Conservation (phyloP, 2,329 filamentous ascomycete species). For the Arthrobotrys sinensis region DNA sequence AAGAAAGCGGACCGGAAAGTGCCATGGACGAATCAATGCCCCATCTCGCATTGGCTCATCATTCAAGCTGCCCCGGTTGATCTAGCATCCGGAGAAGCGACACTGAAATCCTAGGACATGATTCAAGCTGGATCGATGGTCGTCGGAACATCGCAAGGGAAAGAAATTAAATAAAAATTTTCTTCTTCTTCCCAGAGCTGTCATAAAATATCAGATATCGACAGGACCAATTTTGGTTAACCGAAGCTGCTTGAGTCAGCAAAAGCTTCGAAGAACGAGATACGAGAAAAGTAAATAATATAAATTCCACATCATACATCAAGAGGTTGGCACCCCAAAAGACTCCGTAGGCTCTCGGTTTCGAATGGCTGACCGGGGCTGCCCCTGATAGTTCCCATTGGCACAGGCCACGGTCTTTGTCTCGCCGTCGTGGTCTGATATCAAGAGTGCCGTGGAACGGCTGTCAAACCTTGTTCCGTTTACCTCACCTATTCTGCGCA, state of each 20-base stretch:
- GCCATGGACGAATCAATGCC: constrained; percentile 51
- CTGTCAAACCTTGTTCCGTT: constrained; percentile 60
- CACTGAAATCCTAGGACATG: constrained; percentile 39
- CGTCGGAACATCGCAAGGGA: constrained; percentile 22
- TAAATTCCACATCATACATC: not conserved
- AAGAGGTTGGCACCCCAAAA: constrained; percentile 36
- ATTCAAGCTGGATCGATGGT: constrained; percentile 39
- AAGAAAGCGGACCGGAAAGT: constrained; percentile 42
- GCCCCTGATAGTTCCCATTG: constrained; percentile 25
- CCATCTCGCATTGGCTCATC: constrained; percentile 13
- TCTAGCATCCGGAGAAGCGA: constrained; percentile 25
- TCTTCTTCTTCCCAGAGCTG: not conserved
- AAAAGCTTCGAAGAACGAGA: constrained; percentile 27
- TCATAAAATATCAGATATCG: not conserved
- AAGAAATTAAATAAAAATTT: constrained; percentile 4
- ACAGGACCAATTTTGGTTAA: not conserved
- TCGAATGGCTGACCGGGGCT: constrained; percentile 17
- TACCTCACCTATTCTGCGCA: constrained; percentile 27
- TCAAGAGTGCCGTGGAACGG: constrained; percentile 50
- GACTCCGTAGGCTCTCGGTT: constrained; percentile 32
- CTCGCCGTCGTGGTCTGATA: constrained; percentile 49
- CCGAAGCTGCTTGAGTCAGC: not conserved
- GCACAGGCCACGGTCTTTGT: constrained; percentile 25
- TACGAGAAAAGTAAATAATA: constrained; percentile 14
- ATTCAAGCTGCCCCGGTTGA: constrained; percentile 36